Base-by-base conservation (phyloP, 192 early-diverging fungal species). In the Backusella circina region DNA sequence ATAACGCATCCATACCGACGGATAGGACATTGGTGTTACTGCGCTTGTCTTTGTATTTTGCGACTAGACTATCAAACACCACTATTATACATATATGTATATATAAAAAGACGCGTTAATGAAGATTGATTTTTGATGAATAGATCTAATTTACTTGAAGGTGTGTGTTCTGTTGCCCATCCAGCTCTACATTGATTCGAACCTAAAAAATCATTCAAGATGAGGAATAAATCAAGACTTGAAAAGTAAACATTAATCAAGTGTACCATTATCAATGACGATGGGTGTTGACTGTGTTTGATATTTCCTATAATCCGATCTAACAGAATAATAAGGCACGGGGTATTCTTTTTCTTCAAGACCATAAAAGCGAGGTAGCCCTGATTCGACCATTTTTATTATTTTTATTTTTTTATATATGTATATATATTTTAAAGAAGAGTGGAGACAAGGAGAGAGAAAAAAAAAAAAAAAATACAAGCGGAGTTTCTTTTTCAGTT, bases 101-200 rank as follows among this genome's bases (percentile, higher is more conserved):
- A n/a, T n/a, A n/a, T n/a, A n/a, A n/a, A n/a, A 61, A 28, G 72
- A 67, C 38, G 23, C 57, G 50, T 26, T 33, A 41, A 13, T 18
- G n/a, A 18, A 47, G n/a, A n/a, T n/a, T n/a, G n/a, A n/a, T n/a
- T n/a, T n/a, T n/a, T n/a, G n/a, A n/a, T n/a, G n/a, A n/a, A n/a
- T n/a, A n/a, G n/a, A n/a, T 12, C 9, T 2, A 16, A 82, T 80
- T 75, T 86, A 93, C 91, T 71, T 76, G 87, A 75, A 8, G 91
- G 91, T 9, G 54, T 61, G 4, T 77, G 64, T 61, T 93, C 91
- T 1, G 83, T 85, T 9, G 93, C 92, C 93, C 93, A 97, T 26
- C 95, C 95, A 28, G 92, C 94, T 66, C 93, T 85, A 70, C 93
- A 92, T 75, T 86, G 89, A 71, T 87, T 87, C 36, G 95, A 94